Evolutionary conservation across 106 monocot genomes (phyloP), one percentile per base, ranked within the genome.

Genomic region (Dioscorea dumetorum): DNA sequence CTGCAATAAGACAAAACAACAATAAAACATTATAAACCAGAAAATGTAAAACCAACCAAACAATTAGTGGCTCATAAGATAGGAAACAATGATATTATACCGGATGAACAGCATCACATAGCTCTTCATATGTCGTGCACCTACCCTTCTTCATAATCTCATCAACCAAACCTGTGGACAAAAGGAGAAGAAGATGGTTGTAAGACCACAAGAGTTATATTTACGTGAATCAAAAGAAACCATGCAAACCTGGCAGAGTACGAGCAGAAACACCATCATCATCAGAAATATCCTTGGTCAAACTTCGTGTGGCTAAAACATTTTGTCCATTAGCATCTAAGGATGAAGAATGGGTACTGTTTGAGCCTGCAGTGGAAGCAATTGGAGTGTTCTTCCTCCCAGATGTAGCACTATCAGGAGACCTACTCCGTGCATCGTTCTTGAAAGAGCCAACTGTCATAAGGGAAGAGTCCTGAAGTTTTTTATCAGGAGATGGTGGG

Each of bases 81-180:
- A 41, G 10, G 41, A 41, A 41, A 19, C 13, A 18, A 19, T 4
- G 15, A 56, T 19, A 56, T 28, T 28, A n/a, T 84, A 97, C 97
- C 57, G 80, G 86, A 48, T 70, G 74, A 72, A 97, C 82, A 71
- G 80, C 84, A 75, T 79, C 70, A 69, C 97, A 92, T 7, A 97
- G 67, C 48, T 90, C 97, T 22, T 87, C 82, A 63, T 87, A 88
- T 63, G 87, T 82, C 9, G 72, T 72, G 53, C 78, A 63, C 50
- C 71, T 86, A 0, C 71, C 74, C 64, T 78, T 81, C 64, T 67
- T 79, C 68, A 97, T 72, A 28, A 97, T 92, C 72, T 81, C 91
- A 76, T 87, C 84, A 63, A 97, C 79, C 49, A 97, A 79, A n/a
- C 84, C 97, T 97, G 78, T 2, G 76, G 52, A 68, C 18, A 21